Percentiles rank a stretch among this genome's conserved stretches.
Evolutionary conservation across 768 basidiomycete species (phyloP).

Genomic region (Leccinum uliginosum): DNA sequence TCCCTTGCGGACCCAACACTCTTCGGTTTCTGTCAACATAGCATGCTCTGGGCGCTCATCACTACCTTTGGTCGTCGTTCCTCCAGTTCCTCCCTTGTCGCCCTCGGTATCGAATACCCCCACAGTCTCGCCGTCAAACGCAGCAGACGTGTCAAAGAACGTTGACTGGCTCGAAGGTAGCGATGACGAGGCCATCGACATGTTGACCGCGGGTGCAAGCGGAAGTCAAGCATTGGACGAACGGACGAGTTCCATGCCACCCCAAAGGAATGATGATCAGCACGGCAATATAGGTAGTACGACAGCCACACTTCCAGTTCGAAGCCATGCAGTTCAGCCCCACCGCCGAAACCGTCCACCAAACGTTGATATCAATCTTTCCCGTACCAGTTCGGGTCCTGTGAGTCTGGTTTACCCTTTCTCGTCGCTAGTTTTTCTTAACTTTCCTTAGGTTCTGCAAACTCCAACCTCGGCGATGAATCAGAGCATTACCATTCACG

Average conservation of each 20-base stretch:
- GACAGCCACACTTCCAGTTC: constrained; percentile 24
- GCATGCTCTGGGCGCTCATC: constrained; percentile 51
- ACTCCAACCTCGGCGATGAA: constrained; percentile 36
- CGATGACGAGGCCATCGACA: constrained; percentile 83
- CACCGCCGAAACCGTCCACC: constrained; percentile 57
- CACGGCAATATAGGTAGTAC: constrained; percentile 15
- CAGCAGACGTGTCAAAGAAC: constrained; percentile 43
- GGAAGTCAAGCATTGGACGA: constrained; percentile 82
- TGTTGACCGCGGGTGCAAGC: constrained; percentile 76
- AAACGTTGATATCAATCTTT: constrained; percentile 58
- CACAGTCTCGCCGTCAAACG: constrained; percentile 30
- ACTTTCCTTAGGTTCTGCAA: constrained; percentile 59
- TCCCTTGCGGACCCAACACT: constrained; percentile 36
- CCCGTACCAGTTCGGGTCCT: constrained; percentile 32
- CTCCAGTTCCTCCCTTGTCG: constrained; percentile 30
- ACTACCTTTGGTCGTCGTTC: constrained; percentile 55
- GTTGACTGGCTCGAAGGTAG: constrained; percentile 75
- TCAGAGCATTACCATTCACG: constrained; percentile 18
- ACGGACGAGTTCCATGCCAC: constrained; percentile 57
- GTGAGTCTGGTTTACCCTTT: constrained; percentile 47
- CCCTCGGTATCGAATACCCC: constrained; percentile 35
- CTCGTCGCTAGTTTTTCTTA: constrained; percentile 58
- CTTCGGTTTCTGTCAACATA: constrained; percentile 39
- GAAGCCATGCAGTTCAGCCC: constrained; percentile 27
- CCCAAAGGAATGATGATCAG: constrained; percentile 27